Base-by-base conservation (phyloP, 1,284 basidiomycete genomes). In the Meira miltonrushii region DNA sequence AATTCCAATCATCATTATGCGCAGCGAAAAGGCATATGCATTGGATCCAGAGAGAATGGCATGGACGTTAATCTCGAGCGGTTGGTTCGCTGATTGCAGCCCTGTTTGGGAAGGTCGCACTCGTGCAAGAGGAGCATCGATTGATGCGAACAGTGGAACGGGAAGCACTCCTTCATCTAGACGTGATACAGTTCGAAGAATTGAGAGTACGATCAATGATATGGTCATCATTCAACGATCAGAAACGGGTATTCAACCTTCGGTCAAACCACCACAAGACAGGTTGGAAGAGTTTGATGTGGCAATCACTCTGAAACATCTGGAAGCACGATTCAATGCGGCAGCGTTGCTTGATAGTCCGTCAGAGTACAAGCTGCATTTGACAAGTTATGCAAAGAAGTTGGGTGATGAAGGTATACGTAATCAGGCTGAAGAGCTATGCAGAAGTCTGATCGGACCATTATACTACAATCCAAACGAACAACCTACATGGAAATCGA, bases 1-100 rank as follows among this genome's bases (percentile, higher is more conserved):
- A 11, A 59, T 65, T 23, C 84, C 59, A 85, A 85, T 75, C 23
- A 57, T 74, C n/a, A 50, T 72, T 12, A 58, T 23, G 19, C 43
- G 59, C 39, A 61, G 57, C 40, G 69, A 76, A 40, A 65, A 67
- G 62, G 74, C 66, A 0, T 68, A 67, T 47, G 70, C 72, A 1
- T 61, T 74, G 46, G 74, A 77, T 61, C 54, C 65, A 21, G 58
- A 56, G 17, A 71, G 68, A 49, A 56, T 61, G 1, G 60, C 68
- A 17, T 69, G 71, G 56, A 64, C 70, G 1, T 69, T 65, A 57
- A 65, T 77, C 57, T 61, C 67, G 33, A 66, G 68, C 19, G 67
- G 66, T 1, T 69, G 68, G 64, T 67, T 65, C 57, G 71, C 71
- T 1, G 68, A 71, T 66, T 37, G 60, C 62, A 39, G 67, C 62